Conservation (phyloP, 345 rosid species). For the Lepidium aucheri region DNA sequence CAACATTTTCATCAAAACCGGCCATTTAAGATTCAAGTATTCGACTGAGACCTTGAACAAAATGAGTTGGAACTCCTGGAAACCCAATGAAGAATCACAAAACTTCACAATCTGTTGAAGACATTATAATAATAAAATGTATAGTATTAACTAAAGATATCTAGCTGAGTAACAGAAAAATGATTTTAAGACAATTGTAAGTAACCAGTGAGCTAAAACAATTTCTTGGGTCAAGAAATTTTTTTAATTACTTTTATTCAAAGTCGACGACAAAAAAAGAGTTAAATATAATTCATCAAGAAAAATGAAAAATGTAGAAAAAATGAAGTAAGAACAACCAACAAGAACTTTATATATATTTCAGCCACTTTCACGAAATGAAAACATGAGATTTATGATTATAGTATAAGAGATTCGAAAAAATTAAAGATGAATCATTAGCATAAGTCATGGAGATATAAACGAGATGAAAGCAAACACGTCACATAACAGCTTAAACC, state of each 20-base stretch:
- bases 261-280: neutral
- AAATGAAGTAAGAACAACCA: neutral
- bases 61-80: conserved; percentile 5
- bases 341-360: neutral
- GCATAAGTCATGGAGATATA: neutral
- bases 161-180: neutral
- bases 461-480: neutral
- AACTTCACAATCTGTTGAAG: neutral
- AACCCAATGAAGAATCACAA: neutral
- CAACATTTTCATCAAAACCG: conserved; percentile 61
- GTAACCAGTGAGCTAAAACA: neutral
- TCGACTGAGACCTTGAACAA: neutral
- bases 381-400: conserved; percentile 1
- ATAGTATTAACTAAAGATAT: neutral
- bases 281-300: neutral
- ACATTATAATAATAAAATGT: neutral
- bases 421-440: conserved; percentile 13
- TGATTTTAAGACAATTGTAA: conserved; percentile 1
- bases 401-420: neutral
- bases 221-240: neutral
- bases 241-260: neutral
- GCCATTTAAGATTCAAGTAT: conserved; percentile 38
- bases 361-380: neutral
- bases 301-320: neutral
- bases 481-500: conserved; percentile 14